phyloP scores from a whole-genome alignment of 108 stramenopile genomes.

The Fragilaria crotonensis region DNA sequence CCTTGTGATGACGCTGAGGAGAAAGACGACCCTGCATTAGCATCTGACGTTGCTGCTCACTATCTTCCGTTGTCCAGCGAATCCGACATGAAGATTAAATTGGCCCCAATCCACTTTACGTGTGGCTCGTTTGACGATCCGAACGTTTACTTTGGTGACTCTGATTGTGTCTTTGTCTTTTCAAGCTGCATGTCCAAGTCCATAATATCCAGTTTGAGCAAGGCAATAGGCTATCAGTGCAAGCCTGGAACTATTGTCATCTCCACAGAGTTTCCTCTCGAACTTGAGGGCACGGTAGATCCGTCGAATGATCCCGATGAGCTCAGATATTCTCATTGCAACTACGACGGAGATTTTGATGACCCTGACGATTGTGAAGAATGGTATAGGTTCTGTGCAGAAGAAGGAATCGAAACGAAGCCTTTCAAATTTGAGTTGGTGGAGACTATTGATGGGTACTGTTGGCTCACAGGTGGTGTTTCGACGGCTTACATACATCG shows the following conservation, averaged over 20 bases:
- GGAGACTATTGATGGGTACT: constrained; percentile 54
- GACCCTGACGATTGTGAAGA: constrained; percentile 20
- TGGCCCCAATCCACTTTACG: constrained; percentile 52
- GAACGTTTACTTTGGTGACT: constrained; percentile 63
- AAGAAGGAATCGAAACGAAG: constrained; percentile 5
- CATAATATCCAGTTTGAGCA: constrained; percentile 34
- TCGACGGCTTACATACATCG: constrained; percentile 73
- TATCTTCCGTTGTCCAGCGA: not conserved
- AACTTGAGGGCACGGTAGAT: constrained; percentile 24
- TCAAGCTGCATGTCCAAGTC: constrained; percentile 52
- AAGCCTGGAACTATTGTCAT: constrained; percentile 68
- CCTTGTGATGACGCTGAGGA: no score
- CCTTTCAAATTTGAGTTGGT: constrained; percentile 50
- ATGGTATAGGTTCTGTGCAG: not conserved
- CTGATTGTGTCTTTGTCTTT: constrained; percentile 67
- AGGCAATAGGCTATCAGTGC: constrained; percentile 63
- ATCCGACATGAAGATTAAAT: not conserved
- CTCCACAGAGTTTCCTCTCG: constrained; percentile 65
- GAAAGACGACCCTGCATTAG: no score
- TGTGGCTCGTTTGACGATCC: constrained; percentile 73
- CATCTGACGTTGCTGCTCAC: not conserved
- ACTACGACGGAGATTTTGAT: constrained; percentile 8
- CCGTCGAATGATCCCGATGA: constrained; percentile 8
- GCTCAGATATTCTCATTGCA: not conserved
- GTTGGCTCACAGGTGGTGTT: constrained; percentile 59